Evolutionary conservation across 805 yeast species (phyloP).

Genomic region (Monosporozyma yasuniensis): DNA sequence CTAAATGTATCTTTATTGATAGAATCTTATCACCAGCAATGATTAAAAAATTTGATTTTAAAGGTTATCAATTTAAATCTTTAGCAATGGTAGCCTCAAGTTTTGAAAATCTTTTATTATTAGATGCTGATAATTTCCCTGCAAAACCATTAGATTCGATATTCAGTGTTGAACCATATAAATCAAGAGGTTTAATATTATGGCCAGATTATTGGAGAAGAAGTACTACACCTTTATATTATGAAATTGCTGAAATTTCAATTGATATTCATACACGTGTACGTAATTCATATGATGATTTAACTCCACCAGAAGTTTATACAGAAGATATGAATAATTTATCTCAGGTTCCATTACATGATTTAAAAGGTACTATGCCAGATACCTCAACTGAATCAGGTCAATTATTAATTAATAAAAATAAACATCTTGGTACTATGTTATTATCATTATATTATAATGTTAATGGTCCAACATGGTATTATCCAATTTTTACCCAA

Average conservation of each 20-base stretch:
- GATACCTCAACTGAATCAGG: slow-evolving; percentile 71
- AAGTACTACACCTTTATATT: slow-evolving; percentile 67
- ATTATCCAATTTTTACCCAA: slow-evolving; percentile 63
- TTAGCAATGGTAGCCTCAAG: slow-evolving; percentile 65
- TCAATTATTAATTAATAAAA: slow-evolving; percentile 57
- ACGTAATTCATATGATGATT: slow-evolving; percentile 31
- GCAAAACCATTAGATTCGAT: slow-evolving; percentile 52
- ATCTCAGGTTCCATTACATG: slow-evolving; percentile 41
- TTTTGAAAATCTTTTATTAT: slow-evolving; percentile 61
- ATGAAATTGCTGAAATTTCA: slow-evolving; percentile 56
- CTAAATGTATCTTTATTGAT: slow-evolving; percentile 53
- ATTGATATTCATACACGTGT: slow-evolving; percentile 36
- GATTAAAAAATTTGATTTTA: slow-evolving; percentile 34
- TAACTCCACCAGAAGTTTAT: slow-evolving; percentile 28
- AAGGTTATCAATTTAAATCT: slow-evolving; percentile 62
- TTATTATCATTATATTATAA: slow-evolving; percentile 59
- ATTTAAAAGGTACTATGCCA: slow-evolving; percentile 55
- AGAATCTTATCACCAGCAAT: slow-evolving; percentile 45
- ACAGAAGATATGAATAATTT: slow-evolving; percentile 18
- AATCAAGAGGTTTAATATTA: slow-evolving; percentile 41
- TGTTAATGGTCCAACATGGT: slow-evolving; percentile 56
- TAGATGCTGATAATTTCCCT: slow-evolving; percentile 76
- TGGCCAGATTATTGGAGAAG: slow-evolving; percentile 93
- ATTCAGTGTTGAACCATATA: slow-evolving; percentile 53
- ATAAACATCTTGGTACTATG: slow-evolving; percentile 48